A percentile compares a stretch with the other conserved stretches of the same genome.
phyloP scores from a whole-genome alignment of 78 protist genomes.

The slime mould (Dictyostelium discoideum) region DNA sequence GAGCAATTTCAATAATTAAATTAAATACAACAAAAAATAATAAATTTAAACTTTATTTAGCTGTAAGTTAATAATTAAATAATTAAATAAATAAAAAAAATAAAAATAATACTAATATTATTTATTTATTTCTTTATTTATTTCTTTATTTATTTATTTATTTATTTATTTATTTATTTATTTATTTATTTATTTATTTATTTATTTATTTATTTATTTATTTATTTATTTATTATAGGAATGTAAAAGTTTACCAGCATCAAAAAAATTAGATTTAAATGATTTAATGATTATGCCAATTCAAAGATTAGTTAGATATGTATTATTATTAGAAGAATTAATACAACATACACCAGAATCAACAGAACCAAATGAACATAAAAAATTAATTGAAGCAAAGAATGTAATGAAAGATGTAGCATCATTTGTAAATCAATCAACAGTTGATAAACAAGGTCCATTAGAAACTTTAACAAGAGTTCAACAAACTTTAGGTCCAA shows the following conservation, averaged over 20 bases:
- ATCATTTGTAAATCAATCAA: constrained; percentile 47
- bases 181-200: no score
- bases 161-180: no score
- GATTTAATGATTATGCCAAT: constrained; percentile 75
- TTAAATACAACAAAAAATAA: constrained; percentile 11
- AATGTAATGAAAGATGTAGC: constrained; percentile 67
- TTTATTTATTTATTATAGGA: background rate
- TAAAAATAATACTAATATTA: no score
- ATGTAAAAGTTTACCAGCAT: constrained; percentile 46
- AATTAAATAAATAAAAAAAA: no score
- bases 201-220: no score
- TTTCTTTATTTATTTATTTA: no score
- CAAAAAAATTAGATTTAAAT: constrained; percentile 77
- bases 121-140: no score
- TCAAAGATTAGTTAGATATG: constrained; percentile 74
- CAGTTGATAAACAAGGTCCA: background rate
- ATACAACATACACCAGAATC: constrained; percentile 34
- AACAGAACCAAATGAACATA: background rate
- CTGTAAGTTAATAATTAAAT: constrained; percentile 10
- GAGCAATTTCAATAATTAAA: constrained; percentile 37
- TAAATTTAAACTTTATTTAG: constrained; percentile 48
- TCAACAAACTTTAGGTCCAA: constrained; percentile 65
- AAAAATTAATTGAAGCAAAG: constrained; percentile 42
- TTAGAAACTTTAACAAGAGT: background rate
- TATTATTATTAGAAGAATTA: constrained; percentile 67